These are phyloP conservation scores for Umbelopsis vinacea DNA, from an alignment of 192 early-diverging fungal species.

Conservation along the genomic window DNA sequence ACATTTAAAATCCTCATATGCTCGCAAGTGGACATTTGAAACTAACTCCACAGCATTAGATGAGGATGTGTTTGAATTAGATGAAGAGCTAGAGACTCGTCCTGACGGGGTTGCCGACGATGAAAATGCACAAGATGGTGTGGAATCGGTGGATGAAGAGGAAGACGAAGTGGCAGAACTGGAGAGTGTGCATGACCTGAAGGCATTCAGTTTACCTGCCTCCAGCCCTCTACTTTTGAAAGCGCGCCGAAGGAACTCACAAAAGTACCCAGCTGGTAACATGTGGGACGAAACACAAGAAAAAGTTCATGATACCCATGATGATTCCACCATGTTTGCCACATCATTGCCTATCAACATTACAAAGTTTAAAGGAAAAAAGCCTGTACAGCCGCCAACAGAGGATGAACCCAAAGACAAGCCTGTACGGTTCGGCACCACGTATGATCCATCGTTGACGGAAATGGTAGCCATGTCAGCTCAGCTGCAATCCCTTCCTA, in stretches of 20 bases:
- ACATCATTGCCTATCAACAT: constrained; percentile 26
- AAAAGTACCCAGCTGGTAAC: constrained; percentile 11
- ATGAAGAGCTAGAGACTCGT: not conserved
- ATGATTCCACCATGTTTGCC: constrained; percentile 1
- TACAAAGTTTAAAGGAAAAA: not conserved
- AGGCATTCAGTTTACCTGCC: constrained; percentile 4
- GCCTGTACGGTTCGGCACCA: not conserved
- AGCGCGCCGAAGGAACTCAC: constrained; percentile 6
- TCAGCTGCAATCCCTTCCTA: not conserved
- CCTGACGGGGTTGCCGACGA: not conserved
- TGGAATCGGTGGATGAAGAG: not conserved
- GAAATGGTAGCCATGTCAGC: not conserved
- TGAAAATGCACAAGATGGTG: not conserved
- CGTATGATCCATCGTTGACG: not conserved
- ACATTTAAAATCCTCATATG: not conserved
- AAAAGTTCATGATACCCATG: not conserved
- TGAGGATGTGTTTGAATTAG: constrained; percentile 4
- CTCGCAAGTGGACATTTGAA: not conserved
- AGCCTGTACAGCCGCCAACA: not conserved
- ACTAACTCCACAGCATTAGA: not conserved
- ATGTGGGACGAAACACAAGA: constrained; percentile 7
- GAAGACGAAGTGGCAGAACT: not conserved
- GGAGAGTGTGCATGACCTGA: not conserved
- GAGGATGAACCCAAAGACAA: not conserved
- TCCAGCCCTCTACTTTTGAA: constrained; percentile 6